These are phyloP conservation scores for Penicilliopsis zonata DNA, from an alignment of 495 filamentous ascomycete species.

Conservation along the genomic window DNA sequence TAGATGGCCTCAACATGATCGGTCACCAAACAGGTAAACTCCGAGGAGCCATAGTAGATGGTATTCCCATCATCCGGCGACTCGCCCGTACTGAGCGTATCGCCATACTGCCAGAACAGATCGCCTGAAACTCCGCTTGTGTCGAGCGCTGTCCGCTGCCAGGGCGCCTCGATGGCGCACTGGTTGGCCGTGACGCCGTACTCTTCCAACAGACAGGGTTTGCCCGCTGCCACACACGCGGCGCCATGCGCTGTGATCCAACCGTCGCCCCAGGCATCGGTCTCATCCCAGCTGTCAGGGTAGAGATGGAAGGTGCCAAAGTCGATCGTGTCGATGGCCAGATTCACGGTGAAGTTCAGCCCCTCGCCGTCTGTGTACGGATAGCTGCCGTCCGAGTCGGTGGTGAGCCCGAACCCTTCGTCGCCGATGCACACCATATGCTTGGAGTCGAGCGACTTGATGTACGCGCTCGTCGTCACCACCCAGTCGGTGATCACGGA, in stretches of 20 bases:
- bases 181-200: constrained; percentile 41
- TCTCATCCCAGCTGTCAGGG: constrained; percentile 30
- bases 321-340: constrained; percentile 45
- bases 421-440: constrained; percentile 64
- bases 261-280: constrained; percentile 33
- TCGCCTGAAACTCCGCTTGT: constrained; percentile 41
- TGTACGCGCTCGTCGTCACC: constrained; percentile 42
- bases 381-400: constrained; percentile 38
- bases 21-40: constrained; percentile 44
- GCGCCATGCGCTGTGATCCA: constrained; percentile 53
- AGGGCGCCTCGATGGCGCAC: constrained; percentile 36
- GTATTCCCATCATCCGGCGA: constrained; percentile 52
- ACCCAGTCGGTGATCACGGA: constrained; percentile 52
- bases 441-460: constrained; percentile 49
- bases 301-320: constrained; percentile 60
- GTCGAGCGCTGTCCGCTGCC: constrained; percentile 44
- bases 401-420: constrained; percentile 29
- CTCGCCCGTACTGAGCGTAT: constrained; percentile 38
- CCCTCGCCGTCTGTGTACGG: constrained; percentile 49
- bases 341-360: constrained; percentile 49
- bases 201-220: constrained; percentile 60
- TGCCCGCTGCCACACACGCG: constrained; percentile 40
- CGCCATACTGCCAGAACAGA: constrained; percentile 58
- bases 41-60: constrained; percentile 41
- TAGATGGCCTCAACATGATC: constrained; percentile 42